Conservation (phyloP, 768 basidiomycete species). For the Tylopilus rubrobrunneus region DNA sequence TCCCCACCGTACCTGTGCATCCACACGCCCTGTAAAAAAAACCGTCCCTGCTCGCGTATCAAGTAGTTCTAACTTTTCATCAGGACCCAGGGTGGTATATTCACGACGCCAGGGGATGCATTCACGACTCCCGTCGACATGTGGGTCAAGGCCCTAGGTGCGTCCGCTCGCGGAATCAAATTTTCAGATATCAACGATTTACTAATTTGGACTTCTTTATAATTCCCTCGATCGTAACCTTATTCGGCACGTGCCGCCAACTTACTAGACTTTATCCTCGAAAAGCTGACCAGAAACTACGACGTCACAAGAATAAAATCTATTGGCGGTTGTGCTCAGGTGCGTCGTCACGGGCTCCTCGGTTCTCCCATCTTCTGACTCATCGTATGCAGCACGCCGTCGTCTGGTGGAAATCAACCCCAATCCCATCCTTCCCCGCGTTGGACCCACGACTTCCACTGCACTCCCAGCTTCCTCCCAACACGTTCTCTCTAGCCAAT, state of each 20-base stretch:
- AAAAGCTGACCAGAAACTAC: slow-evolving; percentile 66
- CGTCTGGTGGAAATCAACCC: slow-evolving; percentile 85
- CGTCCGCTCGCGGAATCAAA: slow-evolving; percentile 51
- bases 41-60: slow-evolving; percentile 12
- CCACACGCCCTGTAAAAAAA: neutral
- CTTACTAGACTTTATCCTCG: slow-evolving; percentile 61
- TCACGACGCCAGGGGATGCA: slow-evolving; percentile 81
- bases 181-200: slow-evolving; percentile 38
- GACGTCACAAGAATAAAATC: slow-evolving; percentile 70
- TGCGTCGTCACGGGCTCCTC: slow-evolving; percentile 17
- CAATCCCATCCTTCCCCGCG: slow-evolving; percentile 66
- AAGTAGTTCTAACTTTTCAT: slow-evolving; percentile 16
- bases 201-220: slow-evolving; percentile 34
- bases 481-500: slow-evolving; percentile 67
- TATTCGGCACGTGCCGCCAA: slow-evolving; percentile 23
- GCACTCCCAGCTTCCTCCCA: slow-evolving; percentile 62
- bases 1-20: neutral
- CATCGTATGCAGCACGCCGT: slow-evolving; percentile 50
- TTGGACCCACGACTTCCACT: slow-evolving; percentile 70
- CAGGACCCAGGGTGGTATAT: slow-evolving; percentile 84
- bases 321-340: slow-evolving; percentile 78
- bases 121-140: slow-evolving; percentile 87
- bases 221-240: slow-evolving; percentile 31
- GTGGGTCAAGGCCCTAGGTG: slow-evolving; percentile 87
- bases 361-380: neutral